phyloP scores from a whole-genome alignment of 164 flowering plant genomes.

The Nelumbo lutea region DNA sequence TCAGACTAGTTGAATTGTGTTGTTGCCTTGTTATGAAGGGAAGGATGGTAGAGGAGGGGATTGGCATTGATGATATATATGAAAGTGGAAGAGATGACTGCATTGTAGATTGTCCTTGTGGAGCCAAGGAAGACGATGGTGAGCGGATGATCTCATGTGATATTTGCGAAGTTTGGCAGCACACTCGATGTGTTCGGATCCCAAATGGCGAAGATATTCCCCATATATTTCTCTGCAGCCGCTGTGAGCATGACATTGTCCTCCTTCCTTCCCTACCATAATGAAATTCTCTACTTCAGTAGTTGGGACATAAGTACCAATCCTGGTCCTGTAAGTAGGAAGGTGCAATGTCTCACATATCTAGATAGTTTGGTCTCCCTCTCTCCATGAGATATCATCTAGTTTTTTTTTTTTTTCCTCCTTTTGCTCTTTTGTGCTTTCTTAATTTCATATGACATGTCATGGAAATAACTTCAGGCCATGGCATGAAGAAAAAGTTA shows the following conservation, averaged over 20 bases:
- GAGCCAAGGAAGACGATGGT: conserved; percentile 78
- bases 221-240: conserved; percentile 56
- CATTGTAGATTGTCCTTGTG: conserved; percentile 72
- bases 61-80: conserved; percentile 15
- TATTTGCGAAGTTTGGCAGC: conserved; percentile 87
- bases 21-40: conserved; percentile 45
- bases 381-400: no score
- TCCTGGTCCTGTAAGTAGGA: not conserved
- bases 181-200: conserved; percentile 60
- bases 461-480: no score
- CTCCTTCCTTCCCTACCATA: conserved; percentile 49
- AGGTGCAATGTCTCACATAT: not conserved
- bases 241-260: conserved; percentile 67
- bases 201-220: conserved; percentile 54
- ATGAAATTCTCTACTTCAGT: not conserved
- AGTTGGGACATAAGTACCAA: not conserved
- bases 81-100: conserved; percentile 19
- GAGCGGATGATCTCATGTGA: conserved; percentile 79
- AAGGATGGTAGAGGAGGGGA: conserved; percentile 10
- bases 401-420: no score
- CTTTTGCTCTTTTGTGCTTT: no score
- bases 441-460: no score
- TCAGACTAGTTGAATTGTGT: conserved; percentile 33
- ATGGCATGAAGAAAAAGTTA: no score
- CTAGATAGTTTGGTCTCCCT: no score